phyloP scores from a whole-genome alignment of 2,329 filamentous ascomycete species.

The Paraphaeosphaeria sporulosa region DNA sequence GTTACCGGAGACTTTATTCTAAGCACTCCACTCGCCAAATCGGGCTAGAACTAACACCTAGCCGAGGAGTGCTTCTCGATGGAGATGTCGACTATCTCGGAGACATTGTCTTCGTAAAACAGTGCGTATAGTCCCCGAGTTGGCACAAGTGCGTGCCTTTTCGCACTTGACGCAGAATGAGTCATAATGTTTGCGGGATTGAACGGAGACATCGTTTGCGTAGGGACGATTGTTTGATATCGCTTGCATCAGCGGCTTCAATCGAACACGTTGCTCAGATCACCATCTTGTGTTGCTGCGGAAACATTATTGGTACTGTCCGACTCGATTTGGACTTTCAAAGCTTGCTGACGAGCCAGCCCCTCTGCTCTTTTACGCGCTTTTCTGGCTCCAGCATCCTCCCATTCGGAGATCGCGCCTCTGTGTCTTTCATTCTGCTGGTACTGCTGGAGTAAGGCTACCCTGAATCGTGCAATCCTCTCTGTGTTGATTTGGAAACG shows the following conservation, averaged over 20 bases:
- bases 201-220: not conserved
- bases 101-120: not conserved
- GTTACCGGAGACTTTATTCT: constrained; percentile 19
- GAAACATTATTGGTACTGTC: not conserved
- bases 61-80: not conserved
- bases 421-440: not conserved
- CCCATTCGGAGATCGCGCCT: constrained; percentile 46
- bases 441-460: constrained; percentile 54
- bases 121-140: not conserved
- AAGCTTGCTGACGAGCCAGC: constrained; percentile 58
- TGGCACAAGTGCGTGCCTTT: not conserved
- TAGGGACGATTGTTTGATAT: not conserved
- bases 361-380: constrained; percentile 53
- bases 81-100: not conserved
- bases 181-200: not conserved
- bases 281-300: not conserved
- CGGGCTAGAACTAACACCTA: not conserved
- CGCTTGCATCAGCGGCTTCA: not conserved
- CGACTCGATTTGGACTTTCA: constrained; percentile 18
- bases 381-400: constrained; percentile 48
- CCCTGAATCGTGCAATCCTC: constrained; percentile 71
- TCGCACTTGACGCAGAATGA: not conserved
- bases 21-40: not conserved
- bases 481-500: constrained; percentile 74
- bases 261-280: not conserved